Evolutionary conservation across 129 eudicot genomes (phyloP), one percentile per base, ranked within the genome.

Genomic region (Lonicera japonica): DNA sequence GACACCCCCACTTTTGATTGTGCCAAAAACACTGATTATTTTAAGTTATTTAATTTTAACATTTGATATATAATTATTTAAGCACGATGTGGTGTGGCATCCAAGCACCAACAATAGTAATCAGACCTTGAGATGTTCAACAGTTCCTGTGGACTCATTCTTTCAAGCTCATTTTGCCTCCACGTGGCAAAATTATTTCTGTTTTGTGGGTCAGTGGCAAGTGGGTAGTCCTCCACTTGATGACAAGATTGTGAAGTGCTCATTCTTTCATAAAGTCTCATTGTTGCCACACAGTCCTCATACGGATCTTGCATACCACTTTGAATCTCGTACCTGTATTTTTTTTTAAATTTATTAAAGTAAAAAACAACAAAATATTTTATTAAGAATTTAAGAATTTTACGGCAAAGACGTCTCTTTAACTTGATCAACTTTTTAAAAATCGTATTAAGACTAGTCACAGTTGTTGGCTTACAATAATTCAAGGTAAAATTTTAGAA

Each of bases 51-150:
- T 29, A 29, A 29, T 29, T 29, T 29, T 29, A 29, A 1, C 36
- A 29, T 29, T 29, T 22, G 55, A 50, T 14, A 16, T 14, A 17
- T 5, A 15, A 50, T 50, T 17, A 24, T 43, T 55, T 18, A 25
- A 23, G 48, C 36, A 29, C 43, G 69, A 21, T n/a, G 23, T 63
- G 75, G 51, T 69, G 75, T 75, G 69, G 77, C 68, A 64, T 94
- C 99, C 68, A 94, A 76, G 87, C 99, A 94, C 99, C 99, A 94
- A 58, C 99, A 94, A 20, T 83, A 94, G 63, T 78, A 94, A 74
- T 94, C 99, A 13, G 96, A 81, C 79, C 95, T 85, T 25, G 99
- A 94, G 36, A 83, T 70, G 18, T 81, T 72, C 65, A 94, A 59
- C 63, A 94, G 62, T 47, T 83, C 83, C 21, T 85, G 89, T 58